Base-by-base conservation (phyloP, 2,329 filamentous ascomycete genomes). In the Tolypocladium guangdongense region DNA sequence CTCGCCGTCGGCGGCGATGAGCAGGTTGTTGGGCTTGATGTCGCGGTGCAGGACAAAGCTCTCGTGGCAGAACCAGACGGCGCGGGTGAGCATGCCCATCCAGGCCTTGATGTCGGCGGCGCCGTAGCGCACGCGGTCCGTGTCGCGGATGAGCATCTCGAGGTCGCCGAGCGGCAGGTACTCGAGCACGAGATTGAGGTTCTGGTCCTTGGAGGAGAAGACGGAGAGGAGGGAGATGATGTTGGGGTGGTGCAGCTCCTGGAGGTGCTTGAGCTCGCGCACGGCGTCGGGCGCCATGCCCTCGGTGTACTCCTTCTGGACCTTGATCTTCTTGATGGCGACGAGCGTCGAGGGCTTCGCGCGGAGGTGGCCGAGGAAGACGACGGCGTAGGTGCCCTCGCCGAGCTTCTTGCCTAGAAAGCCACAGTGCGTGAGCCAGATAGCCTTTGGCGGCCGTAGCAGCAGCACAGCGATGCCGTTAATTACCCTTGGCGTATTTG, bases 21-120 rank as follows among this genome's bases (percentile, higher is more conserved):
- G 78, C 71, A 97, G 75, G 74, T 99, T 99, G 80, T 97, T 97
- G 49, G 92, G 92, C 73, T 99, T 99, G 76, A 99, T 97, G 75
- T 99, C 93, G 62, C 93, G 88, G 72, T 99, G 93, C 33, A 99
- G 78, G 20, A 99, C 82, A 63, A 87, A 92, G 68, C 93, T 95
- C 66, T 91, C 88, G 70, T 99, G 93, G 70, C 93, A 97, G 76
- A 95, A 99, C 86, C 90, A 95, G 32, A 97, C 83, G 30, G 88
- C 93, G 43, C 92, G 84, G 32, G 81, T 82, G n/a, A 97, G 80
- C 93, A 97, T 97, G 58, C 88, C 88, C 86, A 96, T 95, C 93
- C 93, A 99, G 18, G 90, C 87, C 70, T 99, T 99, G 69, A 97
- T 90, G 69, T 99, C 93, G 20, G 88, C 87, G 12, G 83, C 82